Conservation (phyloP, 2,329 filamentous ascomycete genomes). For the Fusarium aywerte region DNA sequence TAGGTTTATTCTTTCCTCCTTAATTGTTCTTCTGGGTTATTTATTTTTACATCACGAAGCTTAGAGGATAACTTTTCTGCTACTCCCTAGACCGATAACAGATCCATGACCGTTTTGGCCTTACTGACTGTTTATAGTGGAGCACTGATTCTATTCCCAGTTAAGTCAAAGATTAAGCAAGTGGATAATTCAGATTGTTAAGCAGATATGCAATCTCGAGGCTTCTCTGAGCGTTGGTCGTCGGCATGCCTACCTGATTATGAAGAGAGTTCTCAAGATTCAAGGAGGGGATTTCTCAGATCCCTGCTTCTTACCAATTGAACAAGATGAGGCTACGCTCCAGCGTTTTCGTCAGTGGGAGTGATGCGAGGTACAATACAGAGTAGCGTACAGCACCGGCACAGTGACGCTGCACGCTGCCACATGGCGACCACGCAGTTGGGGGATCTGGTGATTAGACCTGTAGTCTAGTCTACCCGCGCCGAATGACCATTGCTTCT, state of each 20-base stretch:
- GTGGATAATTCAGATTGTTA: constrained; percentile 46
- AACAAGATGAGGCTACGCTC: constrained; percentile 32
- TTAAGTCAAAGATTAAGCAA: constrained; percentile 20
- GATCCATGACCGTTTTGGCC: constrained; percentile 41
- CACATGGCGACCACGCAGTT: constrained; percentile 40
- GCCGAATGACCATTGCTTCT: constrained; percentile 16
- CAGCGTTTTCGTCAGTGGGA: constrained; percentile 14
- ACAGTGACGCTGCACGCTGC: constrained; percentile 39
- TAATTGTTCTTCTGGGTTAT: too few relatives aligned
- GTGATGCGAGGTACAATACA: constrained; percentile 31
- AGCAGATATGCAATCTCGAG: constrained; percentile 36
- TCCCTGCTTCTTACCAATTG: constrained; percentile 19
- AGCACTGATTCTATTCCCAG: constrained; percentile 42
- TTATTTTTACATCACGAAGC: too few relatives aligned
- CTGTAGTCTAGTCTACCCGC: constrained; percentile 16
- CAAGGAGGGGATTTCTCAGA: constrained; percentile 5
- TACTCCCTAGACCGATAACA: constrained; percentile 22
- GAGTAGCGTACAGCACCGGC: background rate
- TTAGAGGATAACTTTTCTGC: too few relatives aligned
- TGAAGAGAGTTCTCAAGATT: background rate
- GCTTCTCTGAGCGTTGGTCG: constrained; percentile 23
- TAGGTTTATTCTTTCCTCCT: too few relatives aligned
- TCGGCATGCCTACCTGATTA: constrained; percentile 20
- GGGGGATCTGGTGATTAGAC: constrained; percentile 27
- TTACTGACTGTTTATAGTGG: constrained; percentile 38